Evolutionary conservation across 768 basidiomycete species (phyloP).

Genomic region (Dendrothele bispora): DNA sequence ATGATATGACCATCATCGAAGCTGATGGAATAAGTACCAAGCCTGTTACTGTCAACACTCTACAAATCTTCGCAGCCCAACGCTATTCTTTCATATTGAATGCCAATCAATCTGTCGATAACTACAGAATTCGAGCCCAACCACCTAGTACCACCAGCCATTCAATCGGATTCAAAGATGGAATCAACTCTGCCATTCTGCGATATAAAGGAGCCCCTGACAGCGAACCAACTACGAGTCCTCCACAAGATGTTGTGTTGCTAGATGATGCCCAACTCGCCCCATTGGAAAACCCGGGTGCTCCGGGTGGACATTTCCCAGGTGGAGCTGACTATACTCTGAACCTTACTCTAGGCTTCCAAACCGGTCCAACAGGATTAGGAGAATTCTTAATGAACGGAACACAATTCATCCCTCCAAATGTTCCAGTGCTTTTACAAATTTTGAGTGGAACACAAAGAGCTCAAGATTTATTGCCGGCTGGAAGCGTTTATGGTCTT

Average conservation of each 20-base stretch:
- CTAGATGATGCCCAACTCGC: constrained; percentile 36
- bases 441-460: constrained; percentile 38
- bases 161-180: constrained; percentile 19
- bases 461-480: constrained; percentile 33
- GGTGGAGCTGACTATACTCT: constrained; percentile 43
- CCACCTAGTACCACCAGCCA: neutral
- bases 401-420: constrained; percentile 25
- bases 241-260: constrained; percentile 5
- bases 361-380: constrained; percentile 1
- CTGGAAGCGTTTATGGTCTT: constrained; percentile 40
- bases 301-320: constrained; percentile 36
- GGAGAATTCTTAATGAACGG: constrained; percentile 24
- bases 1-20: constrained; percentile 44
- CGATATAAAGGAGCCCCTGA: constrained; percentile 40
- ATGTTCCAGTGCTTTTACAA: constrained; percentile 44
- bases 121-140: constrained; percentile 33
- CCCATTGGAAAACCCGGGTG: constrained; percentile 30
- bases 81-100: constrained; percentile 37
- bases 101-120: constrained; percentile 32
- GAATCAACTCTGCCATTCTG: constrained; percentile 39
- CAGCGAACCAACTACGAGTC: constrained; percentile 36
- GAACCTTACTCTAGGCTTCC: constrained; percentile 24
- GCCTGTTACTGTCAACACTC: constrained; percentile 33
- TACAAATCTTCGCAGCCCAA: constrained; percentile 35
- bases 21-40: constrained; percentile 34